Evolutionary conservation across 2,329 filamentous ascomycete genomes (phyloP), one percentile per base, ranked within the genome.

Genomic region (Diaporthe citri): DNA sequence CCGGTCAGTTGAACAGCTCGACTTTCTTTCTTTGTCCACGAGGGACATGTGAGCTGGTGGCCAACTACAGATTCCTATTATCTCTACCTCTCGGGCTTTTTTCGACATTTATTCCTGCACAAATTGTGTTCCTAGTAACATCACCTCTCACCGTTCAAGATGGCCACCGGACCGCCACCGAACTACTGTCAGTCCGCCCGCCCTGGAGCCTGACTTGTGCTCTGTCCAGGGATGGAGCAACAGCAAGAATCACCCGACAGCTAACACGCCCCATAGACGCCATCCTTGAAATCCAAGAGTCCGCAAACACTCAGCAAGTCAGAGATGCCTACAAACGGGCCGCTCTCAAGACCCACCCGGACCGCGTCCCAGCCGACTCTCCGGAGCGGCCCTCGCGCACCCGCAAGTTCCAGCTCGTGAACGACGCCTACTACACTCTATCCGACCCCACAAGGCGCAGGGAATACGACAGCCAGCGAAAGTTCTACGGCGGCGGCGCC

Each of bases 271-370:
- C 74, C 78, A 52, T 59, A 96, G 94, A 96, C 85, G 91, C 90
- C 69, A 90, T 94, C 77, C 92, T 98, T 67, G 93, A 93, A 77
- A 84, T 98, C 76, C 82, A 92, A 70, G 90, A 94, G 48, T 93
- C 89, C 79, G 95, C 96, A 46, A 93, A 92, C 0, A 91, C 92
- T 75, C 92, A 95, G 80, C 94, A 98, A 83, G 93, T 99, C 82
- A 94, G 96, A 79, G 94, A 95, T 88, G 97, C 96, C 69, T 99
- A 98, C 88, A 99, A 99, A 84, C 93, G 93, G 93, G 94, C 94
- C 80, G 96, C 96, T 7, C 88, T 98, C 60, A 97, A 97, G 85
- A 95, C 94, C 77, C 96, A 98, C 83, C 96, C 96, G 2, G 97
- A 99, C 83, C 94, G 97, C 75, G 95, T 99, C 55, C 89, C 95